These are phyloP conservation scores for Pulicaria dysenterica DNA, from an alignment of 129 eudicot genomes.

Conservation along the genomic window DNA sequence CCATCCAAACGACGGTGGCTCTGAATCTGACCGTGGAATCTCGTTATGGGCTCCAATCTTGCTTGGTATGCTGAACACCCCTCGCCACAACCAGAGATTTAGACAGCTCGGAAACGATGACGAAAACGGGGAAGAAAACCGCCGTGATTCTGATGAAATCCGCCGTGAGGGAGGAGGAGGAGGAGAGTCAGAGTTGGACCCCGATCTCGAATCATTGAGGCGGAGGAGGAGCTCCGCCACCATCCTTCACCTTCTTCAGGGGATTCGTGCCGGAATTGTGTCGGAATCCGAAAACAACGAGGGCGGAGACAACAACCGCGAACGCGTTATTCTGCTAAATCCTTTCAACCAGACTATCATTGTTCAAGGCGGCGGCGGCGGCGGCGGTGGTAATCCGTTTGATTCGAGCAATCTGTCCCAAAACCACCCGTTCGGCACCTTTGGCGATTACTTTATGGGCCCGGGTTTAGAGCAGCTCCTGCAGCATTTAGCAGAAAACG, in stretches of 20 bases:
- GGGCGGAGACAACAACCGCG: constrained; percentile 20
- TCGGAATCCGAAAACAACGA: constrained; percentile 39
- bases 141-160: background rate
- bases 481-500: constrained; percentile 84
- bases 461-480: constrained; percentile 69
- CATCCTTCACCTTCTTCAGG: constrained; percentile 66
- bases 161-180: constrained; percentile 25
- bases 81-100: constrained; percentile 46
- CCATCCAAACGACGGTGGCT: constrained; percentile 26
- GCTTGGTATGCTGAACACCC: constrained; percentile 69
- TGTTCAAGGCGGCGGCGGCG: constrained; percentile 60
- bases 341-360: constrained; percentile 64
- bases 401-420: constrained; percentile 31
- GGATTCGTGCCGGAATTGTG: constrained; percentile 46
- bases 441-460: constrained; percentile 77
- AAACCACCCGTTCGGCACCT: constrained; percentile 49
- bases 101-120: constrained; percentile 43
- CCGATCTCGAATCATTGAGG: constrained; percentile 52
- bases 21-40: constrained; percentile 58
- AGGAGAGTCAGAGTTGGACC: constrained; percentile 50
- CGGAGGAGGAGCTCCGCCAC: constrained; percentile 61
- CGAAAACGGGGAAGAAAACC: constrained; percentile 32
- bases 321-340: constrained; percentile 64
- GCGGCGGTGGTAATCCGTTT: constrained; percentile 45
- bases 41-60: constrained; percentile 84